A percentile compares a stretch with the other conserved stretches of the same genome.
phyloP scores from a whole-genome alignment of 495 filamentous ascomycete species.

The Talaromyces thailandensis region DNA sequence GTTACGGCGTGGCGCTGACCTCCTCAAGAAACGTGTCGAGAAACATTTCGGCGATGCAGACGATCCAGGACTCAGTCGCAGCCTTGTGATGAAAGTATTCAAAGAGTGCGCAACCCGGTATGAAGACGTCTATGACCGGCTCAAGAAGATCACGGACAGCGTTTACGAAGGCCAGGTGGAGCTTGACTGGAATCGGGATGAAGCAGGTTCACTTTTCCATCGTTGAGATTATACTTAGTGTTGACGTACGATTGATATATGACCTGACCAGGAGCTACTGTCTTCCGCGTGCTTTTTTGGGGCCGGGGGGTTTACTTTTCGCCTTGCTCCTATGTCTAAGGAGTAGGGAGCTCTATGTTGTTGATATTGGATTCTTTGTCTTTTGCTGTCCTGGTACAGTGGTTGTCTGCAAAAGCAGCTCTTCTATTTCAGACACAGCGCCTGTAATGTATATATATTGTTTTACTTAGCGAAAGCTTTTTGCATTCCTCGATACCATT shows the following conservation, averaged over 20 bases:
- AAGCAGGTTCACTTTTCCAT: constrained; percentile 42
- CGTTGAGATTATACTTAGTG: neutral
- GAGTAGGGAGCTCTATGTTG: neutral
- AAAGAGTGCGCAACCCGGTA: constrained; percentile 75
- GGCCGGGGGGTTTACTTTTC: neutral
- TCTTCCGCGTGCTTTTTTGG: constrained; percentile 3
- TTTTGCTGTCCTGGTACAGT: neutral
- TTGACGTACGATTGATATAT: constrained; percentile 8
- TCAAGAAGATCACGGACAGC: constrained; percentile 49
- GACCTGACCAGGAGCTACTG: neutral
- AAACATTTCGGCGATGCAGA: constrained; percentile 93
- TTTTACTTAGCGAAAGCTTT: neutral
- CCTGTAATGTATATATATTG: neutral
- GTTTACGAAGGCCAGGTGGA: constrained; percentile 60
- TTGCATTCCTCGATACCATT: neutral
- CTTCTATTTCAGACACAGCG: neutral
- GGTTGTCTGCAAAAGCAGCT: neutral
- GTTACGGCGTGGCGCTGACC: constrained; percentile 73
- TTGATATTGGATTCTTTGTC: neutral
- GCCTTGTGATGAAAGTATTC: constrained; percentile 68
- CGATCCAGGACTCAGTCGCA: constrained; percentile 56
- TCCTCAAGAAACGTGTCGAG: constrained; percentile 80
- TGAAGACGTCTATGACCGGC: constrained; percentile 60
- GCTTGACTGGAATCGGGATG: constrained; percentile 51
- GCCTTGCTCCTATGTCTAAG: neutral